These are phyloP conservation scores for Saccharomycopsis sp. DNA, from an alignment of 805 yeast species.

Conservation along the genomic window DNA sequence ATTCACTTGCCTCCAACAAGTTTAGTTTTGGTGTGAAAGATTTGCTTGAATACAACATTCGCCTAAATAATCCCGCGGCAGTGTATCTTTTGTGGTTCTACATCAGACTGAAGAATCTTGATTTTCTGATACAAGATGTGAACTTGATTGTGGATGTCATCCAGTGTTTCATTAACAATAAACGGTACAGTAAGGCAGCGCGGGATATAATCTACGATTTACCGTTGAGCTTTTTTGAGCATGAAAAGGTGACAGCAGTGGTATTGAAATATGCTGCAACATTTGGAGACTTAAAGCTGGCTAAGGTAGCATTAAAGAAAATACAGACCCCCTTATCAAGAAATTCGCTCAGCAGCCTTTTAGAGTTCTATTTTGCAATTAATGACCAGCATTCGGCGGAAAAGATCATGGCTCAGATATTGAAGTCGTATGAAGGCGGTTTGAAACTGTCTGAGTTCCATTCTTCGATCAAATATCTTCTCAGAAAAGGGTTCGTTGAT, in stretches of 20 bases:
- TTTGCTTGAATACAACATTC: slow-evolving; percentile 4
- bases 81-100: slow-evolving; percentile 10
- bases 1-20: not conserved
- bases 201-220: slow-evolving; percentile 5
- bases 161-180: slow-evolving; percentile 3
- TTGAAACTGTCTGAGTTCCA: slow-evolving; percentile 11
- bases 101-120: slow-evolving; percentile 2
- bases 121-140: slow-evolving; percentile 1
- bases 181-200: slow-evolving; percentile 6
- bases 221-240: slow-evolving; percentile 3
- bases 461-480: slow-evolving; percentile 5
- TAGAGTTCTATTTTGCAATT: slow-evolving; percentile 7
- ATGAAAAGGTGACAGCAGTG: not conserved
- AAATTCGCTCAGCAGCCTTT: slow-evolving; percentile 1
- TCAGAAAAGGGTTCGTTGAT: slow-evolving; percentile 5
- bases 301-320: slow-evolving; percentile 4
- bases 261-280: slow-evolving; percentile 8
- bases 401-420: slow-evolving; percentile 2
- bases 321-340: slow-evolving; percentile 1
- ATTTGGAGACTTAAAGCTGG: slow-evolving; percentile 6
- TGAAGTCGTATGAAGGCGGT: slow-evolving; percentile 3
- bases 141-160: slow-evolving; percentile 1
- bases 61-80: slow-evolving; percentile 9
- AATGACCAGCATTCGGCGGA: slow-evolving; percentile 9
- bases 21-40: not conserved